Evolutionary conservation across 1,139 yeast species (phyloP), one percentile per base, ranked within the genome.

Genomic region (Scheffersomyces parashehatae): DNA sequence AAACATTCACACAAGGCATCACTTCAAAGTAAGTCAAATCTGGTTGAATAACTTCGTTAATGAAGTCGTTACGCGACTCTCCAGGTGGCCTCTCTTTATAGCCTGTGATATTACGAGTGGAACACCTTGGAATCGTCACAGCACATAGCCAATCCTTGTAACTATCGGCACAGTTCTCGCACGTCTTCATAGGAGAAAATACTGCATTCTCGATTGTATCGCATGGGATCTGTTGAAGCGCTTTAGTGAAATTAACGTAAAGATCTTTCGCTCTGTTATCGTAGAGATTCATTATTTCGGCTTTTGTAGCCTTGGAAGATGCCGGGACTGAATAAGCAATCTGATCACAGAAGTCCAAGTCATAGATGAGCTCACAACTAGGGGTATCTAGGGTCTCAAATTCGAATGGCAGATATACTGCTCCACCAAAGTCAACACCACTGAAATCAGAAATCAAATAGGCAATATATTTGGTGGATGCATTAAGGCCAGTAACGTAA

Each of bases 301-400:
- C 56, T 24, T 58, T 59, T 12, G 58, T 30, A 5, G 48, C 46
- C 8, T 51, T 44, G n/a, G 56, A 56, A 43, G 81, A 67, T 3
- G 85, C 80, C 0, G 98, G 99, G 0, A 88, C 97, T 1, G 96
- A 78, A 64, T 90, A 93, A 0, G 97, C 95, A 30, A 91, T 95
- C 40, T 81, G 80, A 30, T 74, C 65, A 63, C 99, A 93, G 58
- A 91, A 89, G 1, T 79, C 83, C 43, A 93, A 68, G 47, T 82
- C 86, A 61, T 79, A 88, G 20, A 90, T 78, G 42, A 91, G 67
- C 48, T 85, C 81, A 60, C 99, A 93, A 2, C 88, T 77, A 28
- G 70, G 67, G 3, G 67, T 61, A 4, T 64, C 64, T 59, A 82
- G 73, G 2, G 97, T 87, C 20, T 75, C 73, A 55, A 91, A 88